Base-by-base conservation (phyloP, 2,329 filamentous ascomycete genomes). In the Nemania serpens region DNA sequence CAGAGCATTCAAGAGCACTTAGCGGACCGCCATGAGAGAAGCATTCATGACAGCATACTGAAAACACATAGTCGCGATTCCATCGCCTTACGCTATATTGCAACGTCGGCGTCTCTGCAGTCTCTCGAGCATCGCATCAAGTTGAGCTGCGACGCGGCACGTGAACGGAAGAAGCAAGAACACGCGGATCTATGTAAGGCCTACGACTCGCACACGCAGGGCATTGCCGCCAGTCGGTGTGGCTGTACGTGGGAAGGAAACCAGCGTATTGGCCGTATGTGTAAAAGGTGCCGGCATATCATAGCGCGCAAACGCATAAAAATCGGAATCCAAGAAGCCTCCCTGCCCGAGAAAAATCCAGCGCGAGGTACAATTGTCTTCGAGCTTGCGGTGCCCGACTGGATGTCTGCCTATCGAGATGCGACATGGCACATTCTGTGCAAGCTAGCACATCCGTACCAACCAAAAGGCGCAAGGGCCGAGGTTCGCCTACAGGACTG, bases 1-100 rank as follows among this genome's bases (percentile, higher is more conserved):
- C 75, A 78, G 1, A 50, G 61, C 0, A 75, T 89, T 0, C 83
- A 88, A 54, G 47, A 17, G 0, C 81, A 89, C 59, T 69, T 89
- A 2, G 54, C 70, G 0, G 15, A 57, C 0, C 77, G 85, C 10
- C 68, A 72, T 12, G 37, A 18, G 3, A 29, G 36, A 37, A 64
- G 61, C 17, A 49, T 9, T 0, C 47, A 59, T 9, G 74, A 66
- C 2, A 83, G 78, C 0, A 82, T 88, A 0, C 80, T 88, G 17
- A 75, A 77, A n/a, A 73, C 74, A 33, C 79, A 78, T 1, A 55
- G 59, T 1, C 55, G 68, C 25, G 75, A 73, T 22, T 85, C 72
- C 55, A 79, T 86, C 51, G 80, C 82, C 0, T 75, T 76, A 0
- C 68, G 72, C 0, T 88, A 78, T 57, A 79, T 80, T 33, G 71